These are phyloP conservation scores for Acaromyces ingoldii DNA, from an alignment of 1,284 basidiomycete species.

Conservation along the genomic window DNA sequence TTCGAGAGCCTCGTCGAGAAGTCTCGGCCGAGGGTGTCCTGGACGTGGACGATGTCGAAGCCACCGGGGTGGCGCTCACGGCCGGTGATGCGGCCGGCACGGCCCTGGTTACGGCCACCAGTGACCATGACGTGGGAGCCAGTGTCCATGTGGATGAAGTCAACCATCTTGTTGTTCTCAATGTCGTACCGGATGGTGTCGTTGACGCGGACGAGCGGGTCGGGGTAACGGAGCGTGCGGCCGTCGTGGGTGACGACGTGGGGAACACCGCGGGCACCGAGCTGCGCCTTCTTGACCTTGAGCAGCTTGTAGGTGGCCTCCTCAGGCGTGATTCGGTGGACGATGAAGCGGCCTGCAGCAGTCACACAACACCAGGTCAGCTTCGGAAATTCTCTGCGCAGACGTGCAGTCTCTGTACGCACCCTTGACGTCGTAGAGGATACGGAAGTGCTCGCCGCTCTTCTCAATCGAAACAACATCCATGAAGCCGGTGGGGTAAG, in stretches of 20 bases:
- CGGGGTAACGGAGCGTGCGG: slow-evolving; percentile 98
- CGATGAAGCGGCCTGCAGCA: slow-evolving; percentile 78
- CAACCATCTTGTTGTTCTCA: slow-evolving; percentile 87
- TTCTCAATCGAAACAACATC: slow-evolving; percentile 97
- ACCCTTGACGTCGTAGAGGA: slow-evolving; percentile 93
- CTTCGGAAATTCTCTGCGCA: background rate
- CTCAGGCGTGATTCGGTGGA: slow-evolving; percentile 98
- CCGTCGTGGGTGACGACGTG: slow-evolving; percentile 98
- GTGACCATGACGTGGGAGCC: slow-evolving; percentile 98
- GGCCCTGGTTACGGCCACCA: slow-evolving; percentile 98
- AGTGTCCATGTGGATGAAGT: slow-evolving; percentile 85
- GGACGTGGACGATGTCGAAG: slow-evolving; percentile 82
- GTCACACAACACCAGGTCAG: background rate
- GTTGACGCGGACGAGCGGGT: slow-evolving; percentile 91
- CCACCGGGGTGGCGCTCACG: slow-evolving; percentile 96
- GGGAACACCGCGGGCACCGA: slow-evolving; percentile 90
- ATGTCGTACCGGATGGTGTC: slow-evolving; percentile 98
- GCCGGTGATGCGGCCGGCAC: slow-evolving; percentile 90
- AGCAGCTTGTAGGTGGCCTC: slow-evolving; percentile 97
- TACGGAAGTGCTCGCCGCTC: slow-evolving; percentile 98
- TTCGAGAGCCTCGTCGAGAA: slow-evolving; percentile 71
- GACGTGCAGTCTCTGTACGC: background rate
- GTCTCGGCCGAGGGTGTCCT: slow-evolving; percentile 88
- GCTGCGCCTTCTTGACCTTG: slow-evolving; percentile 87
- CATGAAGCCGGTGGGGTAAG: slow-evolving; percentile 96